Base-by-base conservation (phyloP, 2,329 filamentous ascomycete species). In the Claviceps sp. region DNA sequence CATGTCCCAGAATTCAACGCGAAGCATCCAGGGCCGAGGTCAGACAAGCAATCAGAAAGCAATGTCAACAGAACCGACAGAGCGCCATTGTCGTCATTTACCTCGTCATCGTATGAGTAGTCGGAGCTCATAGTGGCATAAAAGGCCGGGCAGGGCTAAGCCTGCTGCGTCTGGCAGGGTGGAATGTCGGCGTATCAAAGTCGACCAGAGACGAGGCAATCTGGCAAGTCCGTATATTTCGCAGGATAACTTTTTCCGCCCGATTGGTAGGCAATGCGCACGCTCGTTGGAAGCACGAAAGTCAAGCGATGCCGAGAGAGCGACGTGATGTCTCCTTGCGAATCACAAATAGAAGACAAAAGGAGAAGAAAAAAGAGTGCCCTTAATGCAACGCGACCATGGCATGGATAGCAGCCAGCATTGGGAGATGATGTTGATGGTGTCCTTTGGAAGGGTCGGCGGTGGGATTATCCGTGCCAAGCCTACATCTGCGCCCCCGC, bases 101-200 rank as follows among this genome's bases (percentile, higher is more conserved):
- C 85, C 81, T 93, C 82, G 67, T 95, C 87, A 79, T 98, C 93
- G 74, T 98, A 98, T 63, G 87, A 94, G 77, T 98, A 98, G 71
- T 97, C 91, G 64, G 87, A 88, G 66, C 85, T 90, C 82, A 93
- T 93, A 68, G 74, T 83, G 72, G 62, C 68, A 49, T 22, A 40
- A 49, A 46, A 14, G 61, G 61, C 60, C 58, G 58, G 55, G 47
- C 61, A 61, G 62, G 66, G 67, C 69, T 65, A 62, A 62, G 60
- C 60, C 64, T 57, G 62, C 65, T 63, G 60, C 36, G 49, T 26
- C 48, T 18, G 48, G 20, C 24, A 30, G 47, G n/a, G 18, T 36
- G 49, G n/a, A n/a, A 47, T 26, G 22, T 26, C 41, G 40, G 48
- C 6, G 8, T 4, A 11, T 16, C 16, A 20, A 38, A 47, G 11